A percentile compares a stretch with the other conserved stretches of the same genome.
phyloP scores from a whole-genome alignment of 495 filamentous ascomycete species.

The Penicillium diatomitis region DNA sequence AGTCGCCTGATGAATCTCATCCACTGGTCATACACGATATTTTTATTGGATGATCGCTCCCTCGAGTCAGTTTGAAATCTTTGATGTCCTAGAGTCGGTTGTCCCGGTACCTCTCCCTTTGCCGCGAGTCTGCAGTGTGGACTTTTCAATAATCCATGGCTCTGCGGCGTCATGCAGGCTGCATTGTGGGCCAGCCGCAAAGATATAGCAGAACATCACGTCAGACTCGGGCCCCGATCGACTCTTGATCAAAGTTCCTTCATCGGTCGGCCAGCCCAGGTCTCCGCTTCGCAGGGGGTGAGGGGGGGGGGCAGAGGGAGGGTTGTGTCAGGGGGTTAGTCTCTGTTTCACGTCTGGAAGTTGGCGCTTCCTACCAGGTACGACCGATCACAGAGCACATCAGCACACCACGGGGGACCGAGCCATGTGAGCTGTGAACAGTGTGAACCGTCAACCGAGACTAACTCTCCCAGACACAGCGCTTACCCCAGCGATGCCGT shows the following conservation, averaged over 20 bases:
- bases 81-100: no score
- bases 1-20: no score
- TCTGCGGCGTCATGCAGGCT: neutral
- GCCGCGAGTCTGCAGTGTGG: no score
- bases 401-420: no score
- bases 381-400: neutral
- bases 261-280: neutral
- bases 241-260: neutral
- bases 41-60: no score
- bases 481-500: neutral
- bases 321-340: no score
- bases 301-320: neutral
- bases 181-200: neutral
- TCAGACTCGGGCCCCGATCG: slow-evolving; percentile 1
- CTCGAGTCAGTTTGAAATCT: no score
- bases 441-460: no score
- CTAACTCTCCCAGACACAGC: neutral
- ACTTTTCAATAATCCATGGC: no score
- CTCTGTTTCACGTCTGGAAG: neutral
- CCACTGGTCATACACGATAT: no score
- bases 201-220: slow-evolving; percentile 22
- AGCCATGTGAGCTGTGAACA: no score
- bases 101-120: no score
- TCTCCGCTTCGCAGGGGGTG: neutral
- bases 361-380: neutral